Percentiles rank a stretch among this genome's conserved stretches.
Evolutionary conservation across 2,329 filamentous ascomycete genomes (phyloP).

Genomic region (Ophiostoma populinum): DNA sequence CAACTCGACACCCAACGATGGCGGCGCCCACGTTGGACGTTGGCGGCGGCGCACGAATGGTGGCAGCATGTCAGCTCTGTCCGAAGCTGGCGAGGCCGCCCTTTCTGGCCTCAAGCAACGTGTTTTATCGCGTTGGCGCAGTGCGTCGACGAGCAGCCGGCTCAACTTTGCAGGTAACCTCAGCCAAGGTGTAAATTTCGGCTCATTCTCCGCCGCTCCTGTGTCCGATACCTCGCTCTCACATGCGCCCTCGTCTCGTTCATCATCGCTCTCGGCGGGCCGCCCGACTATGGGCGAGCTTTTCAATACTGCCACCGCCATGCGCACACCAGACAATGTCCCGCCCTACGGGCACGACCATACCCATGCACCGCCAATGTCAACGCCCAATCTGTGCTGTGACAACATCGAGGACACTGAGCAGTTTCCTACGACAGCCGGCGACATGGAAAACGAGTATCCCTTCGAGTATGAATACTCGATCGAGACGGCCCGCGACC

Average conservation of each 20-base stretch:
- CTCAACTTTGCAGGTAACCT: conserved; percentile 28
- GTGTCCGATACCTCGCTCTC: conserved; percentile 64
- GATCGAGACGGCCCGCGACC: too few relatives aligned
- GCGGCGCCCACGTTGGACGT: too few relatives aligned
- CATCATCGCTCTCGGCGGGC: conserved; percentile 58
- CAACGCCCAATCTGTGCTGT: conserved; percentile 30
- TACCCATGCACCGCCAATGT: too few relatives aligned
- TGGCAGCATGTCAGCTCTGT: conserved; percentile 5
- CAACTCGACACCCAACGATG: conserved; percentile 21
- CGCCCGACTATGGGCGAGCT: conserved; percentile 20
- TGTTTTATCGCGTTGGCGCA: conserved; percentile 31
- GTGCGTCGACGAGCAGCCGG: conserved; percentile 22
- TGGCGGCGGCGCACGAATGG: conserved; percentile 2
- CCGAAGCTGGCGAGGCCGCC: conserved; percentile 29
- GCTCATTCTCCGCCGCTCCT: conserved; percentile 31
- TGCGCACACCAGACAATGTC: not conserved
- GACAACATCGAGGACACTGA: conserved; percentile 40
- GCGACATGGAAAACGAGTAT: conserved; percentile 20
- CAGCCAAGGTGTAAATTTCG: too few relatives aligned
- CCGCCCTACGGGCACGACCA: not conserved
- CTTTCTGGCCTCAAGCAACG: conserved; percentile 46
- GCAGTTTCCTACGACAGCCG: conserved; percentile 1
- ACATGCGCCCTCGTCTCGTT: conserved; percentile 53
- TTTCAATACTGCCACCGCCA: conserved; percentile 23
- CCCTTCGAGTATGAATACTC: conserved; percentile 30